Conservation (phyloP, 2,329 filamentous ascomycete genomes). For the Coniochaeta hoffmannii region DNA sequence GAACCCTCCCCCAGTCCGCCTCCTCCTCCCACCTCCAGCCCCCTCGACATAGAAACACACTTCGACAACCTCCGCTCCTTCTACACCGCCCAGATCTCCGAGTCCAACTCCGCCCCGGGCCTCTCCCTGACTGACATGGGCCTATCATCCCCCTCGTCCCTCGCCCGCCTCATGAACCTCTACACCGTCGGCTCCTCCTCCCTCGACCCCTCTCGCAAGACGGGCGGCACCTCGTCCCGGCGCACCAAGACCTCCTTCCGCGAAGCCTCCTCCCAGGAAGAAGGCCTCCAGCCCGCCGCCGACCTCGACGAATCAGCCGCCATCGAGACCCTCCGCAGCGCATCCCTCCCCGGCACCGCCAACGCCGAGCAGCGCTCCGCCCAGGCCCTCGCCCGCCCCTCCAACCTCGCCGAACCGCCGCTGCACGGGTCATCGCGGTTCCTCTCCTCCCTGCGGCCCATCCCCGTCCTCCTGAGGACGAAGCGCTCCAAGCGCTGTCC, state of each 20-base stretch:
- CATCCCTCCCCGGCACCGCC: slow-evolving; percentile 58
- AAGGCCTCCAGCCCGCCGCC: slow-evolving; percentile 62
- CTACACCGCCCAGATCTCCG: slow-evolving; percentile 71
- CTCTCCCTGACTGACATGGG: slow-evolving; percentile 42
- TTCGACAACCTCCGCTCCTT: slow-evolving; percentile 72
- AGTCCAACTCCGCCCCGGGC: slow-evolving; percentile 46
- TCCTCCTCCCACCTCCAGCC: slow-evolving; percentile 27
- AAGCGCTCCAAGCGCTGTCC: slow-evolving; percentile 93
- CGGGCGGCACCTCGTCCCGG: slow-evolving; percentile 54
- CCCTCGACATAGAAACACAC: slow-evolving; percentile 58
- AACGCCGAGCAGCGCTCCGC: slow-evolving; percentile 38
- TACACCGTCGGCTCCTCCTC: slow-evolving; percentile 56
- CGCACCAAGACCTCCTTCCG: slow-evolving; percentile 67
- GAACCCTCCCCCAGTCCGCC: slow-evolving; percentile 15
- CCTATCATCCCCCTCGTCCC: slow-evolving; percentile 68
- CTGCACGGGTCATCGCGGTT: slow-evolving; percentile 47
- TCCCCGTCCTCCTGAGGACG: slow-evolving; percentile 76
- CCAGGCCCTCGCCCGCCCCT: slow-evolving; percentile 25
- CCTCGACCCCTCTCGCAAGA: slow-evolving; percentile 13
- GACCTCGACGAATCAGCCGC: slow-evolving; percentile 53
- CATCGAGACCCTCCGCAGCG: slow-evolving; percentile 50
- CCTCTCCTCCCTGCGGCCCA: slow-evolving; percentile 67
- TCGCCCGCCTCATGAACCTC: slow-evolving; percentile 85
- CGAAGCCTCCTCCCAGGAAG: slow-evolving; percentile 62
- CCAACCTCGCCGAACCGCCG: slow-evolving; percentile 33